Conservation (phyloP, 1,284 basidiomycete genomes). For the Moesziomyces aphidis region DNA sequence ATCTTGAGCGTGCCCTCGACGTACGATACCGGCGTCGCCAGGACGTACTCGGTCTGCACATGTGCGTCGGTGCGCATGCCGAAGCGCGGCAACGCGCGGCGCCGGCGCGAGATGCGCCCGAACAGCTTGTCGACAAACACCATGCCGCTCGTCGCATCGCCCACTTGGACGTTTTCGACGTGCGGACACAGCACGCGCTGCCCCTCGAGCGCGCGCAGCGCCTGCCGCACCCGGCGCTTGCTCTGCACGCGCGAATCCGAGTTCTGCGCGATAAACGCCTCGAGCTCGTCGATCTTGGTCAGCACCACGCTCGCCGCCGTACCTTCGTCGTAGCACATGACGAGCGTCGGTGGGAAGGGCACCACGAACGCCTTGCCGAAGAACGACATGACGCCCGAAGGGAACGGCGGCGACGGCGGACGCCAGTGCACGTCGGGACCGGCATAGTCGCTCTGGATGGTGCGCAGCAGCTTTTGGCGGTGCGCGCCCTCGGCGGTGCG, state of each 20-base stretch:
- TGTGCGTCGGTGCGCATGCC: constrained; percentile 27
- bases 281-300: constrained; percentile 72
- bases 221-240: constrained; percentile 75
- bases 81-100: constrained; percentile 14
- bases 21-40: constrained; percentile 70
- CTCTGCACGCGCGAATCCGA: constrained; percentile 72
- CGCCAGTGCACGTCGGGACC: constrained; percentile 62
- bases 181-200: constrained; percentile 77
- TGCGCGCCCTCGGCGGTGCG: constrained; percentile 31
- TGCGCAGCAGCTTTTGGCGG: constrained; percentile 40
- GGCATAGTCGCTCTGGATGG: constrained; percentile 49
- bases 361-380: constrained; percentile 77
- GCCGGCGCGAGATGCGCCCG: constrained; percentile 23
- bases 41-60: constrained; percentile 72
- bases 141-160: constrained; percentile 38
- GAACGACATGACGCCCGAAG: constrained; percentile 51
- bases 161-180: constrained; percentile 72
- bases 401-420: constrained; percentile 46
- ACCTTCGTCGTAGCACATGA: constrained; percentile 78
- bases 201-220: constrained; percentile 78
- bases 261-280: constrained; percentile 78
- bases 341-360: constrained; percentile 77
- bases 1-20: constrained; percentile 73
- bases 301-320: constrained; percentile 71
- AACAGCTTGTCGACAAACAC: constrained; percentile 24